phyloP scores from a whole-genome alignment of 2,329 filamentous ascomycete genomes.

The Canariomyces notabilis region DNA sequence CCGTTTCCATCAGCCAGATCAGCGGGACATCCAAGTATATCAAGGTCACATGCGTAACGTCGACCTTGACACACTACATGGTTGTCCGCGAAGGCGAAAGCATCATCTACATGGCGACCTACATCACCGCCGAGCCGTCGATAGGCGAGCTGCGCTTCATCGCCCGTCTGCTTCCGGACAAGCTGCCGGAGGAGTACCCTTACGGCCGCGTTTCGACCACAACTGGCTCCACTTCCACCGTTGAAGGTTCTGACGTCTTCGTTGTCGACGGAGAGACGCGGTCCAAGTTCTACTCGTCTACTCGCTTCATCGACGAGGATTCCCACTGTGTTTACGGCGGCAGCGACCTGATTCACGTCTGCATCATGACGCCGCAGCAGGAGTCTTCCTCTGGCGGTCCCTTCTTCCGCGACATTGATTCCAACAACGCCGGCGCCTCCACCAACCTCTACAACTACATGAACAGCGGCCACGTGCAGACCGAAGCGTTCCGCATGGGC shows the following conservation, averaged over 20 bases:
- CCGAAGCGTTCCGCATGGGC: slow-evolving; percentile 56
- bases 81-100: slow-evolving; percentile 56
- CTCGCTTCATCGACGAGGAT: slow-evolving; percentile 65
- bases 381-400: slow-evolving; percentile 62
- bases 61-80: slow-evolving; percentile 60
- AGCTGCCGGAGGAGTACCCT: slow-evolving; percentile 48
- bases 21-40: slow-evolving; percentile 40
- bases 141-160: slow-evolving; percentile 62
- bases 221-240: slow-evolving; percentile 41
- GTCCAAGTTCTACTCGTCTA: slow-evolving; percentile 65
- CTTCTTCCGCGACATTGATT: slow-evolving; percentile 61
- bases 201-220: slow-evolving; percentile 54
- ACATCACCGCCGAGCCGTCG: slow-evolving; percentile 52
- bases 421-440: slow-evolving; percentile 55
- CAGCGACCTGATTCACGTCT: slow-evolving; percentile 48
- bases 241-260: slow-evolving; percentile 58
- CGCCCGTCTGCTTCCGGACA: slow-evolving; percentile 49
- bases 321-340: slow-evolving; percentile 56
- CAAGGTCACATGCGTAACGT: slow-evolving; percentile 57
- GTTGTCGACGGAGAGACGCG: slow-evolving; percentile 57
- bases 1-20: slow-evolving; percentile 45
- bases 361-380: slow-evolving; percentile 53
- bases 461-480: slow-evolving; percentile 61
- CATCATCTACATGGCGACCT: slow-evolving; percentile 56
- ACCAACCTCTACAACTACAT: slow-evolving; percentile 63